These are phyloP conservation scores for Collariella sp. DNA, from an alignment of 495 filamentous ascomycete species.

Conservation along the genomic window DNA sequence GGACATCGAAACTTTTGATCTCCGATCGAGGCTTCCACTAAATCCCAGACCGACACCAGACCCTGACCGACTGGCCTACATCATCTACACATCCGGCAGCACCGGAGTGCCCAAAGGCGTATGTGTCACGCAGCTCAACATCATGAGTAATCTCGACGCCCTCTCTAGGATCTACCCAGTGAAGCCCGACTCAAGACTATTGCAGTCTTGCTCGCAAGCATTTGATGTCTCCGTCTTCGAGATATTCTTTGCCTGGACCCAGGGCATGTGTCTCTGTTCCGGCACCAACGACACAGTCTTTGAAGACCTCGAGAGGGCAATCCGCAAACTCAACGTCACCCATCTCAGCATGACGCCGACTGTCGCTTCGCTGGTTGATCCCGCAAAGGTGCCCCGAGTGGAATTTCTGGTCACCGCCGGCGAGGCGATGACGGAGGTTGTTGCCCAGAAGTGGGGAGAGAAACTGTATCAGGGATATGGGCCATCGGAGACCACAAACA, in stretches of 20 bases:
- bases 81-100: conserved; percentile 59
- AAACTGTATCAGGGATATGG: conserved; percentile 66
- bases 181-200: conserved; percentile 38
- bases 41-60: conserved; percentile 30
- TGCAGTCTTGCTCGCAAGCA: conserved; percentile 66
- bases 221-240: conserved; percentile 78
- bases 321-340: conserved; percentile 52
- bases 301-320: conserved; percentile 50
- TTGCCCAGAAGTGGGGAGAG: conserved; percentile 58
- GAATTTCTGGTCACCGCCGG: conserved; percentile 62
- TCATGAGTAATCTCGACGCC: conserved; percentile 57
- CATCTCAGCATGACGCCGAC: conserved; percentile 75
- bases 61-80: conserved; percentile 41
- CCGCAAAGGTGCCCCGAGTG: conserved; percentile 53
- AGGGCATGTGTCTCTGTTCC: conserved; percentile 64
- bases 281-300: conserved; percentile 56
- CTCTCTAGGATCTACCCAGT: conserved; percentile 53
- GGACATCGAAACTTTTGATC: conserved; percentile 25
- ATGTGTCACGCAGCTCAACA: conserved; percentile 56
- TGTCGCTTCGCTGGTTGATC: conserved; percentile 58
- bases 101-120: conserved; percentile 64
- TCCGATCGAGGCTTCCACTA: conserved; percentile 14
- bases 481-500: conserved; percentile 64
- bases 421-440: conserved; percentile 58
- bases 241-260: conserved; percentile 68